Evolutionary conservation across 306 rosid species (phyloP), one percentile per base, ranked within the genome.

Genomic region (Canavalia gladiata): DNA sequence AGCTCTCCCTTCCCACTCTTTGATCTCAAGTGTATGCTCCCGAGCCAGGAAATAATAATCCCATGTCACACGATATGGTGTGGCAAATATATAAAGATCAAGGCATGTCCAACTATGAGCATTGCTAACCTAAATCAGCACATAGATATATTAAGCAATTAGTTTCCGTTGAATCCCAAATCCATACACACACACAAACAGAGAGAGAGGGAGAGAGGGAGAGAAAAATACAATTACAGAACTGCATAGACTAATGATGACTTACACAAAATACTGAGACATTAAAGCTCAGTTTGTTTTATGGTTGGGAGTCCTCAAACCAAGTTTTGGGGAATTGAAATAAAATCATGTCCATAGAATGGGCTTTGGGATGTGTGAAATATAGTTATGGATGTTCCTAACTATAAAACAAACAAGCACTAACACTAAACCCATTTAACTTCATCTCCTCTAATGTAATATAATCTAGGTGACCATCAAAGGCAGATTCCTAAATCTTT

Each of bases 1-100:
- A 0, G 91, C 91, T 83, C 78, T 90, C 83, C 98, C 97, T 56
- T 84, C 87, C 99, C 99, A 96, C 54, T 85, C 91, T 29, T 86
- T 82, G 76, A 96, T 76, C 76, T 93, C 93, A n/a, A 93, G 86
- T 1, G 98, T 96, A 86, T 96, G 99, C 84, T 96, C 99, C 81
- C 98, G 95, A 10, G 94, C 75, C 62, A 88, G 85, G 76, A 92
- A 87, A 87, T 96, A 96, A 84, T 96, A 96, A 86, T 93, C 99
- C 99, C 99, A 96, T 2, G 98, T 87, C 55, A 92, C 97, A 1
- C 94, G 91, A 83, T 93, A 93, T n/a, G 99, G 98, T 41, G 98
- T 96, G 13, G 97, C 99, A 83, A 93, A 96, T 81, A 96, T 81
- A 82, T 96, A 96, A 64, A 96, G 74, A 88, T 96, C 99, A 75